Evolutionary conservation across 2,329 filamentous ascomycete genomes (phyloP).

Genomic region (Zasmidium citrigriseum): DNA sequence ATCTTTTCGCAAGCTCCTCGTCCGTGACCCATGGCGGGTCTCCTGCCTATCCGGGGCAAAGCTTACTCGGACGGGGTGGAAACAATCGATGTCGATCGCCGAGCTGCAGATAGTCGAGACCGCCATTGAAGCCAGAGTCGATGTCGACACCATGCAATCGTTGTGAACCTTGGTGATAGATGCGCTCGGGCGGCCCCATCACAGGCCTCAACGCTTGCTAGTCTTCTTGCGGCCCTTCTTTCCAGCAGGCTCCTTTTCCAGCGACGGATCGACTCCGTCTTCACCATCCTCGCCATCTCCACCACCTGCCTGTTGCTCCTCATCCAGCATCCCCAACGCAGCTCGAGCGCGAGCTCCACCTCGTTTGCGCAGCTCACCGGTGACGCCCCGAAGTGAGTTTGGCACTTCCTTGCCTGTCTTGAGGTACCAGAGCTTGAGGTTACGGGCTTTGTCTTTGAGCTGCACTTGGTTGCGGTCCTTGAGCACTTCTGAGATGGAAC

Average conservation of each 20-base stretch:
- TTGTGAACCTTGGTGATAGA: not conserved
- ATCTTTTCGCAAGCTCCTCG: too few relatives aligned
- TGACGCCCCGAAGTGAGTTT: constrained; percentile 82
- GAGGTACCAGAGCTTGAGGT: constrained; percentile 86
- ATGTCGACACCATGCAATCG: not conserved
- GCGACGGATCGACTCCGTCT: not conserved
- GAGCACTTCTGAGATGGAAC: constrained; percentile 77
- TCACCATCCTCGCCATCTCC: constrained; percentile 13
- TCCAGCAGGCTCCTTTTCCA: constrained; percentile 4
- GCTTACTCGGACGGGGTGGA: too few relatives aligned
- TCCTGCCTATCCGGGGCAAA: too few relatives aligned
- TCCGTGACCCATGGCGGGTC: too few relatives aligned
- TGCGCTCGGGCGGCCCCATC: not conserved
- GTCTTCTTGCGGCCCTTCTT: constrained; percentile 6
- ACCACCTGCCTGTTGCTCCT: constrained; percentile 9
- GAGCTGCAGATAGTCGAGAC: too few relatives aligned
- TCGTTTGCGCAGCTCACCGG: constrained; percentile 79
- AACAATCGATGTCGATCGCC: too few relatives aligned
- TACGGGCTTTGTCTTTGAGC: constrained; percentile 87
- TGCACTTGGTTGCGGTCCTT: constrained; percentile 91
- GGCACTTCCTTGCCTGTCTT: constrained; percentile 92
- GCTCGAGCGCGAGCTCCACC: constrained; percentile 38
- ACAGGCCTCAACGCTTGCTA: constrained; percentile 1
- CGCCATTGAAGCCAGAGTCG: too few relatives aligned
- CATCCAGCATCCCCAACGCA: constrained; percentile 29